phyloP scores from a whole-genome alignment of 495 filamentous ascomycete species.

The Rhypophila decipiens region DNA sequence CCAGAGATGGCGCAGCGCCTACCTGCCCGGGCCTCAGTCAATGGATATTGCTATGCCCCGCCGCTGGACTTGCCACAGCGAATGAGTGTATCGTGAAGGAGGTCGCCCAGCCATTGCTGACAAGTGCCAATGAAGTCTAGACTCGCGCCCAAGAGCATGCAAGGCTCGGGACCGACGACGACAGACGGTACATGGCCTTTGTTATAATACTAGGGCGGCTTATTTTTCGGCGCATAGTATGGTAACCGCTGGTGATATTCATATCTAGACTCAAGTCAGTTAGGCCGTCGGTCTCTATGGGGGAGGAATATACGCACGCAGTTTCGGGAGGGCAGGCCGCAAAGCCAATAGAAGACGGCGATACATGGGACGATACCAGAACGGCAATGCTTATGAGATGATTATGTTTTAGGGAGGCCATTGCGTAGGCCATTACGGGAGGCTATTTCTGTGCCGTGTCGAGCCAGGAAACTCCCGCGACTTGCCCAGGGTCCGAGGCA shows the following conservation, averaged over 20 bases:
- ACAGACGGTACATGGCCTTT: too few species aligned
- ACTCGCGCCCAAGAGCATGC: neutral
- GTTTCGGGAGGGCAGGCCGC: neutral
- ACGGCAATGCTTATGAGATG: slow-evolving; percentile 24
- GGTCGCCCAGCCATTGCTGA: too few species aligned
- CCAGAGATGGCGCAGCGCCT: too few species aligned
- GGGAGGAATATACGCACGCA: neutral
- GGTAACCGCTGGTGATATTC: slow-evolving; percentile 7
- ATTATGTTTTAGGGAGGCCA: slow-evolving; percentile 24
- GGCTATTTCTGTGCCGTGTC: slow-evolving; percentile 21
- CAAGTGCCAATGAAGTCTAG: too few species aligned
- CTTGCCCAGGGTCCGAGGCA: neutral
- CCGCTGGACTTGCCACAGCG: too few species aligned
- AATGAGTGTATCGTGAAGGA: too few species aligned
- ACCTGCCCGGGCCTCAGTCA: too few species aligned
- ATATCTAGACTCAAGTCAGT: slow-evolving; percentile 4
- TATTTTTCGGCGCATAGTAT: slow-evolving; percentile 14
- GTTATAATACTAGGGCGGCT: slow-evolving; percentile 6
- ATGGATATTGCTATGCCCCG: too few species aligned
- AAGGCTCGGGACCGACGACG: slow-evolving; percentile 4
- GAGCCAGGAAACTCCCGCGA: slow-evolving; percentile 2
- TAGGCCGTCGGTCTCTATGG: neutral
- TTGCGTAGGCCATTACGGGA: slow-evolving; percentile 13
- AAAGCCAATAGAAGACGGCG: slow-evolving; percentile 1
- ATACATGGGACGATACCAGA: slow-evolving; percentile 24